These are phyloP conservation scores for Thuidium tamariscinum DNA, from an alignment of 225 moss, liverwort and hornwort genomes.

Conservation along the genomic window DNA sequence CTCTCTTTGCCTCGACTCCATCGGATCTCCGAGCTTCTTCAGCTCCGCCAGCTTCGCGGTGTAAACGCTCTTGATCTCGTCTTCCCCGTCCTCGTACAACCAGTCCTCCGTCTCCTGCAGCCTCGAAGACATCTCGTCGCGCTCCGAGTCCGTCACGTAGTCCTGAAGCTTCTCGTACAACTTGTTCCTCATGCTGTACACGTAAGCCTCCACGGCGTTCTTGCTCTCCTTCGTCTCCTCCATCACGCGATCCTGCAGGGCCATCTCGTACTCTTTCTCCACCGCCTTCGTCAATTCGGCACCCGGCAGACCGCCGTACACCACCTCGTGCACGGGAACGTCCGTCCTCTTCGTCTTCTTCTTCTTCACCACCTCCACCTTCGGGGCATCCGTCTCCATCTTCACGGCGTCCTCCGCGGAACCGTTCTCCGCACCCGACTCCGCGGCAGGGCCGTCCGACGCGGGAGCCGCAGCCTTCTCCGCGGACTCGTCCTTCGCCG, in stretches of 20 bases:
- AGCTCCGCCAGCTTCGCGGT: conserved; percentile 81
- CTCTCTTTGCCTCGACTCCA: conserved; percentile 74
- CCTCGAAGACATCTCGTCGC: conserved; percentile 62
- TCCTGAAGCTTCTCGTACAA: conserved; percentile 78
- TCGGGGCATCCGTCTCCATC: conserved; percentile 72
- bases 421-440: conserved; percentile 58
- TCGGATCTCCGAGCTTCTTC: conserved; percentile 78
- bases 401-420: conserved; percentile 23
- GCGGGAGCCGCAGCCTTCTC: conserved; percentile 13
- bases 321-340: conserved; percentile 72
- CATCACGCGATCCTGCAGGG: conserved; percentile 97
- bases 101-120: conserved; percentile 93
- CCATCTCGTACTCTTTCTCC: conserved; percentile 98
- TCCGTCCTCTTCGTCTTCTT: conserved; percentile 91
- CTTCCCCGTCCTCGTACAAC: conserved; percentile 97
- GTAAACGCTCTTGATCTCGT: conserved; percentile 95
- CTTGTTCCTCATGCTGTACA: conserved; percentile 98
- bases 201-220: conserved; percentile 98
- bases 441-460: conserved; percentile 37
- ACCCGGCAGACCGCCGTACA: conserved; percentile 49
- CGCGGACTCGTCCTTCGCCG: conserved; percentile 8
- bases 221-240: conserved; percentile 99
- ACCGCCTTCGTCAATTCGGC: conserved; percentile 71
- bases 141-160: conserved; percentile 77
- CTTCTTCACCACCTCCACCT: conserved; percentile 74